Base-by-base conservation (phyloP, 139 green algal genomes). In the Chlorella sorokiniana region DNA sequence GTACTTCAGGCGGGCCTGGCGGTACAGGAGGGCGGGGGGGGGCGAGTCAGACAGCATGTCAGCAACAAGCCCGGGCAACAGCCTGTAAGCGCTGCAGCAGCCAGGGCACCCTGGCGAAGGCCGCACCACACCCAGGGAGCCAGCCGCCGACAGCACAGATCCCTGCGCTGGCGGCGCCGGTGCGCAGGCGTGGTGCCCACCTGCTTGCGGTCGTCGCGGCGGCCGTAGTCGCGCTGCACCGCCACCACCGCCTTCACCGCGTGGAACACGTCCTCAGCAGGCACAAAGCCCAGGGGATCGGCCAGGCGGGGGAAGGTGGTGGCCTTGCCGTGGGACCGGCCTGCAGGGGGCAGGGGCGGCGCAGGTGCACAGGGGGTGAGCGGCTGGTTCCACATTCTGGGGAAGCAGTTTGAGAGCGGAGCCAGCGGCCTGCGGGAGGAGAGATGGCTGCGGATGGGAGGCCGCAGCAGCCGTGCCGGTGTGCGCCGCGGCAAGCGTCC, bases 1-100 rank as follows among this genome's bases (percentile, higher is more conserved):
- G 90, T 99, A 99, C 95, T 99, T 99, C 42, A 99, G 89, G 59
- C 97, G 92, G 25, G 96, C 88, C 88, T 98, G 92, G 51, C n/a
- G 44, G 9, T 14, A 61, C 18, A 1, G 23, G 33, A 31, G 3
- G 23, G 37, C 6, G 35, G 14, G 5, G 25, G 7, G 22, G 1
- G 27, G 27, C 14, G 7, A 35, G 33, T 5, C 65, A 51, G n/a
- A n/a, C n/a, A n/a, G n/a, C n/a, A n/a, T n/a, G n/a, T n/a, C n/a
- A n/a, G n/a, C n/a, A n/a, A n/a, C n/a, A n/a, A n/a, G n/a, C n/a
- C n/a, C n/a, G n/a, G n/a, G n/a, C n/a, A n/a, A n/a, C n/a, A n/a
- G n/a, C n/a, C n/a, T n/a, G n/a, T n/a, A n/a, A n/a, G n/a, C n/a
- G n/a, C n/a, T n/a, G n/a, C n/a, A n/a, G n/a, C n/a, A n/a, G n/a